Conservation (phyloP, 2,329 filamentous ascomycete species). For the Zymoseptoria tritici region DNA sequence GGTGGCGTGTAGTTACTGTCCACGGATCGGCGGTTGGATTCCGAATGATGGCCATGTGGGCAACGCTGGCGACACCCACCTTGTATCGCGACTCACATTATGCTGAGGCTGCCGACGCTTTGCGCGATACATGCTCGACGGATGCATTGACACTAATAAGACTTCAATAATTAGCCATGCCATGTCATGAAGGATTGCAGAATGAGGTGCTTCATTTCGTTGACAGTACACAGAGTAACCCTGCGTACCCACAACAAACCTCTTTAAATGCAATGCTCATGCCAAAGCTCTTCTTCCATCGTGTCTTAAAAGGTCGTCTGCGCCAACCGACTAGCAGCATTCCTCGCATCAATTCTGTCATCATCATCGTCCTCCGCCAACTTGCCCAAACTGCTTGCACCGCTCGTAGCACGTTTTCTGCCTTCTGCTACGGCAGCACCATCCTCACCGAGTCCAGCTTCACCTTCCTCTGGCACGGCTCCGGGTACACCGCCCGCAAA, state of each 20-base stretch:
- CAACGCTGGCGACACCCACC: no score
- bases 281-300: neutral
- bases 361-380: slow-evolving; percentile 69
- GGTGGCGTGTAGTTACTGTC: no score
- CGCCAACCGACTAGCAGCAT: slow-evolving; percentile 87
- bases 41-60: no score
- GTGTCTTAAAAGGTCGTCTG: slow-evolving; percentile 73
- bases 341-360: slow-evolving; percentile 88
- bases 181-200: no score
- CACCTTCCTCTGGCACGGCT: slow-evolving; percentile 49
- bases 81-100: no score
- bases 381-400: slow-evolving; percentile 49
- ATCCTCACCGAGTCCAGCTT: slow-evolving; percentile 35
- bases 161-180: no score
- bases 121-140: no score
- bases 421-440: slow-evolving; percentile 41
- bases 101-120: no score
- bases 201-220: neutral
- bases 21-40: no score
- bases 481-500: slow-evolving; percentile 46
- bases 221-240: neutral
- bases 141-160: no score
- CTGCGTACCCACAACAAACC: neutral
- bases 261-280: neutral
- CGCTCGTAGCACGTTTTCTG: slow-evolving; percentile 42